Conservation (phyloP, 495 filamentous ascomycete genomes). For the Daldinia childiae region DNA sequence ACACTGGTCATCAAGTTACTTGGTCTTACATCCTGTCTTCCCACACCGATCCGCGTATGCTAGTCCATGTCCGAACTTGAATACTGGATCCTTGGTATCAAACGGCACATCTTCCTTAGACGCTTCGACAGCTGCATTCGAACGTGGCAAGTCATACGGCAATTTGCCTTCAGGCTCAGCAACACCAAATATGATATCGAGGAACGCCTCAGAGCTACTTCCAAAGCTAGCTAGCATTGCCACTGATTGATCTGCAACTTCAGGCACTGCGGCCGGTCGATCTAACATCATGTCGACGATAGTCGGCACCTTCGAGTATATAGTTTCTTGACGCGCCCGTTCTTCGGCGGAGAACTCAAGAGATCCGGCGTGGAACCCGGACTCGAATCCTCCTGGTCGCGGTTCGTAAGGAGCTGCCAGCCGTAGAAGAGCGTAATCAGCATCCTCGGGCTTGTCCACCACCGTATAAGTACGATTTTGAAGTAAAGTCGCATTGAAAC, state of each 20-base stretch:
- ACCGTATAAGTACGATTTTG: slow-evolving; percentile 30
- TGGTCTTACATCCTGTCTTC: neutral
- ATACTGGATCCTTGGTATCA: slow-evolving; percentile 38
- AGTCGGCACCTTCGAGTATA: slow-evolving; percentile 43
- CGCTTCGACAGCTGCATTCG: slow-evolving; percentile 27
- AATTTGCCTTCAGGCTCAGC: slow-evolving; percentile 38
- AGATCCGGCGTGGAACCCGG: slow-evolving; percentile 46
- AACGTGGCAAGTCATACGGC: slow-evolving; percentile 40
- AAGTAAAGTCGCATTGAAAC: slow-evolving; percentile 40
- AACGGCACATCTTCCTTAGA: slow-evolving; percentile 39
- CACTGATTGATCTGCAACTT: slow-evolving; percentile 38
- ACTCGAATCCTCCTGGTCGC: slow-evolving; percentile 47
- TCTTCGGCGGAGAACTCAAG: slow-evolving; percentile 49
- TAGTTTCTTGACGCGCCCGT: slow-evolving; percentile 44
- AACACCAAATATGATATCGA: slow-evolving; percentile 44
- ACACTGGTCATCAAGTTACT: neutral
- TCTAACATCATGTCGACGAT: slow-evolving; percentile 48
- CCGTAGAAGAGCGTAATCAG: slow-evolving; percentile 50
- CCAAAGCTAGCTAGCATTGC: slow-evolving; percentile 47
- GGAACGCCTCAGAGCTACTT: slow-evolving; percentile 43
- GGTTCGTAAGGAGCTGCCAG: slow-evolving; percentile 47
- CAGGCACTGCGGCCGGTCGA: slow-evolving; percentile 46
- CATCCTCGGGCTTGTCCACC: slow-evolving; percentile 40
- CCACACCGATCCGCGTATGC: slow-evolving; percentile 23
- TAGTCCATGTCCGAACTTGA: slow-evolving; percentile 39